These are phyloP conservation scores for Malassezia globosa DNA, from an alignment of 1,284 basidiomycete species.

Conservation along the genomic window DNA sequence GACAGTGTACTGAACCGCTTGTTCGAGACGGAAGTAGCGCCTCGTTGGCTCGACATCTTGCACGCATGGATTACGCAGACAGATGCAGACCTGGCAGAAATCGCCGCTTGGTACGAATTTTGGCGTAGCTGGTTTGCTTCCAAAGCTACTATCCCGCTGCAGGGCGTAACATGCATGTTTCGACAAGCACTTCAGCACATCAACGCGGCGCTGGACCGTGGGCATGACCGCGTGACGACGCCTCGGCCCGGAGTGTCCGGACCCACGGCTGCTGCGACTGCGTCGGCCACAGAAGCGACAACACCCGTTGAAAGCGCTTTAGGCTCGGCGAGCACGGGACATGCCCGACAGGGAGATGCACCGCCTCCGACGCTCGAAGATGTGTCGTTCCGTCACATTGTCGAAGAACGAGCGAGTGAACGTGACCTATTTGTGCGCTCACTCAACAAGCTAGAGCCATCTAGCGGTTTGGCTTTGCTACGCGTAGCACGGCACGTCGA, in stretches of 20 bases:
- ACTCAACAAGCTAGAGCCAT: slow-evolving; percentile 66
- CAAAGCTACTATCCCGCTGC: no score
- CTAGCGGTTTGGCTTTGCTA: slow-evolving; percentile 69
- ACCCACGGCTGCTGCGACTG: slow-evolving; percentile 14
- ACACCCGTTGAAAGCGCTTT: not conserved
- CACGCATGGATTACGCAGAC: slow-evolving; percentile 81
- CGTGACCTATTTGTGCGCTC: slow-evolving; percentile 81
- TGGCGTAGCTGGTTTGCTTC: slow-evolving; percentile 77
- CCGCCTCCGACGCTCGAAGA: slow-evolving; percentile 15
- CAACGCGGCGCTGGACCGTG: slow-evolving; percentile 73
- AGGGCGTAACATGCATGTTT: slow-evolving; percentile 66
- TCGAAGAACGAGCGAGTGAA: slow-evolving; percentile 70
- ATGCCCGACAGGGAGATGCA: not conserved
- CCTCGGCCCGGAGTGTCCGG: slow-evolving; percentile 55
- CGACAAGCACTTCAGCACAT: slow-evolving; percentile 75
- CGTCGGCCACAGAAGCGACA: not conserved
- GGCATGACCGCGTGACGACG: slow-evolving; percentile 24
- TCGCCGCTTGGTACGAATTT: slow-evolving; percentile 72
- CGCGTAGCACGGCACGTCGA: slow-evolving; percentile 65
- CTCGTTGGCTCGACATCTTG: slow-evolving; percentile 85
- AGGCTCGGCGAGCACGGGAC: not conserved
- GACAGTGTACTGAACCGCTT: slow-evolving; percentile 25
- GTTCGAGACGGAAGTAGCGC: slow-evolving; percentile 74
- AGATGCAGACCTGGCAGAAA: slow-evolving; percentile 70
- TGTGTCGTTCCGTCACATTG: slow-evolving; percentile 71